Percentiles rank a stretch among this genome's conserved stretches.
phyloP scores from a whole-genome alignment of 805 yeast species.

The Yamadazyma philogaea region DNA sequence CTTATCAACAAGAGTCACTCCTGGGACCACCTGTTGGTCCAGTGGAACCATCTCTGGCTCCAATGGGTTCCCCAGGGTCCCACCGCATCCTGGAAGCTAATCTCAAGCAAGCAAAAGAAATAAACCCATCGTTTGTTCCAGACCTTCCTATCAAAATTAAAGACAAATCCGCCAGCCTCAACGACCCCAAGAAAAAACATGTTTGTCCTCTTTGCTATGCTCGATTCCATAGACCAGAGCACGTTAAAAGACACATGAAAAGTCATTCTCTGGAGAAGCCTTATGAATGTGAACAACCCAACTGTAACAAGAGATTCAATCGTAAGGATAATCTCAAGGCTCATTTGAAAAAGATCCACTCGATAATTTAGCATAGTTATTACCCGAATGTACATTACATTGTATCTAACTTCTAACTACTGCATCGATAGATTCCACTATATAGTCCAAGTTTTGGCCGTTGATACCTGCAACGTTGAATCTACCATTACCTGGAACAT shows the following conservation, averaged over 20 bases:
- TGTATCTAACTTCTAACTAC: conserved; percentile 26
- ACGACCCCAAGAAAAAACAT: conserved; percentile 54
- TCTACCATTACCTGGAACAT: conserved; percentile 38
- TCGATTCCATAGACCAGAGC: conserved; percentile 67
- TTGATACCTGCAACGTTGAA: conserved; percentile 46
- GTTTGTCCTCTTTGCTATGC: conserved; percentile 63
- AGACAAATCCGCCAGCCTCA: conserved; percentile 10
- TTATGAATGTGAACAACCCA: conserved; percentile 48
- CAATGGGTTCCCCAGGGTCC: neutral
- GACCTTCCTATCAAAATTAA: conserved; percentile 16
- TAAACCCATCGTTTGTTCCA: conserved; percentile 16
- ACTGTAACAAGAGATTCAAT: conserved; percentile 55
- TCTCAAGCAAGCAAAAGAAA: conserved; percentile 7
- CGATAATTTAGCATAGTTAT: conserved; percentile 2
- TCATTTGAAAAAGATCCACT: conserved; percentile 60
- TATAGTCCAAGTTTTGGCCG: conserved; percentile 34
- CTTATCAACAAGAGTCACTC: neutral
- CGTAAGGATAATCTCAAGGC: conserved; percentile 60
- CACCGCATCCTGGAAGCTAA: conserved; percentile 7
- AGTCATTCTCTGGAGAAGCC: conserved; percentile 59
- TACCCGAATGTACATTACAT: neutral
- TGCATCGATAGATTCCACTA: conserved; percentile 35
- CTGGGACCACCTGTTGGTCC: conserved; percentile 2
- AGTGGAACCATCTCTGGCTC: neutral
- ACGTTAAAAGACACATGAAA: conserved; percentile 62